These are phyloP conservation scores for Phytophthora palmivora DNA, from an alignment of 352 stramenopile genomes.

Conservation along the genomic window DNA sequence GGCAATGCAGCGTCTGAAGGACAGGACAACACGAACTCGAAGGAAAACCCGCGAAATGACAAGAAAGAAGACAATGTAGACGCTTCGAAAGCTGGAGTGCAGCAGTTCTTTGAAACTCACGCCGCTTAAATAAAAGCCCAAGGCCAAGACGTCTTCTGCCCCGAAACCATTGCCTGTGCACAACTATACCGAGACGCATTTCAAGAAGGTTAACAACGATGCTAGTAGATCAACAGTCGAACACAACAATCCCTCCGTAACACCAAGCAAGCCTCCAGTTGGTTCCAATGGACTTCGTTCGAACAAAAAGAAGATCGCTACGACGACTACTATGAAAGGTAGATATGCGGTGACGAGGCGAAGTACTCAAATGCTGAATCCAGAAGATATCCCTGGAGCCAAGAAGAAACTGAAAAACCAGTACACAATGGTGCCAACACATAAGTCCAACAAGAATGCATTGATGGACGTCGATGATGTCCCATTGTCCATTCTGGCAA, in stretches of 20 bases:
- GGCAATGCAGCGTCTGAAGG: background rate
- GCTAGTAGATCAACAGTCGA: slow-evolving; percentile 1
- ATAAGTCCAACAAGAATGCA: slow-evolving; percentile 1
- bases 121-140: slow-evolving; percentile 39
- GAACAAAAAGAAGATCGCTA: slow-evolving; percentile 37
- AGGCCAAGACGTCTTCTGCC: slow-evolving; percentile 19
- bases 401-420: slow-evolving; percentile 23
- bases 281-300: slow-evolving; percentile 59
- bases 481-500: slow-evolving; percentile 28
- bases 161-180: slow-evolving; percentile 44
- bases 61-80: slow-evolving; percentile 17
- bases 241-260: slow-evolving; percentile 6
- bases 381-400: slow-evolving; percentile 17
- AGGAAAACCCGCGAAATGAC: slow-evolving; percentile 1
- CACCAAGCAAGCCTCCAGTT: slow-evolving; percentile 16
- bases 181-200: slow-evolving; percentile 26
- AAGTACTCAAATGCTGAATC: slow-evolving; percentile 54
- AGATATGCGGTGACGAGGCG: slow-evolving; percentile 47
- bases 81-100: slow-evolving; percentile 27
- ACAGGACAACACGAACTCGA: slow-evolving; percentile 1
- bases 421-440: slow-evolving; percentile 32
- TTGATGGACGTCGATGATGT: slow-evolving; percentile 31
- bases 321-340: slow-evolving; percentile 44
- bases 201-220: slow-evolving; percentile 15
- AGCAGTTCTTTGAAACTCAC: slow-evolving; percentile 52